phyloP scores from a whole-genome alignment of 306 rosid species.

The Begonia fuchsioides region DNA sequence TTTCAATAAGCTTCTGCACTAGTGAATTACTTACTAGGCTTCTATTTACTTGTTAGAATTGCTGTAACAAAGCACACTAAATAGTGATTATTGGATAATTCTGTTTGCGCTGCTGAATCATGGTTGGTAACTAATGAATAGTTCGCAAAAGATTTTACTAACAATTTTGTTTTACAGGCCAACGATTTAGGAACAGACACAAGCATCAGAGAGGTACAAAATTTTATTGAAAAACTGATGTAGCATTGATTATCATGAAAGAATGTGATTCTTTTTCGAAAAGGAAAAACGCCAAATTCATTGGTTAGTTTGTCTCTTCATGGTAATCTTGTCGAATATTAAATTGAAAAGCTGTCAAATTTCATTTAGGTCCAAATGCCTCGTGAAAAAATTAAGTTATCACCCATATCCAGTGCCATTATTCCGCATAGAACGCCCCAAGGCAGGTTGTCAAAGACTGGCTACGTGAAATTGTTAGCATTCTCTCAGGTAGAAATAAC shows the following conservation, averaged over 20 bases:
- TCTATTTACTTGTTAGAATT: too few relatives aligned
- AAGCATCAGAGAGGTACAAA: slow-evolving; percentile 52
- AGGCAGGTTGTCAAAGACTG: slow-evolving; percentile 63
- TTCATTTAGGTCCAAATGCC: slow-evolving; percentile 65
- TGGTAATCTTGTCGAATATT: not conserved
- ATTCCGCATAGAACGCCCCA: slow-evolving; percentile 61
- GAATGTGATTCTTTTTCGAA: not conserved
- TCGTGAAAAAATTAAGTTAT: slow-evolving; percentile 70
- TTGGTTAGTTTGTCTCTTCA: not conserved
- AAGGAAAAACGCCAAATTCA: not conserved
- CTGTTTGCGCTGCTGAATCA: not conserved
- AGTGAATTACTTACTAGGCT: too few relatives aligned
- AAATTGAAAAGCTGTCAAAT: slow-evolving; percentile 6
- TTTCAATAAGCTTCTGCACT: too few relatives aligned
- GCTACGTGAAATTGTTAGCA: slow-evolving; percentile 68
- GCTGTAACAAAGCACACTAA: too few relatives aligned
- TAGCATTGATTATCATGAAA: slow-evolving; percentile 3
- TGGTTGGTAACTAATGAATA: not conserved
- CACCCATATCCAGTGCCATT: slow-evolving; percentile 72
- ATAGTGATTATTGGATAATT: too few relatives aligned
- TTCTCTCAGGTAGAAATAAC: slow-evolving; percentile 63
- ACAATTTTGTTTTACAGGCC: slow-evolving; percentile 31
- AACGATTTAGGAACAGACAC: slow-evolving; percentile 22
- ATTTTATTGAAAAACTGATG: not conserved
- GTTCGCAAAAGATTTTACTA: slow-evolving; percentile 10